Evolutionary conservation across 2,329 filamentous ascomycete genomes (phyloP).

Genomic region (Verticillium dahliae): DNA sequence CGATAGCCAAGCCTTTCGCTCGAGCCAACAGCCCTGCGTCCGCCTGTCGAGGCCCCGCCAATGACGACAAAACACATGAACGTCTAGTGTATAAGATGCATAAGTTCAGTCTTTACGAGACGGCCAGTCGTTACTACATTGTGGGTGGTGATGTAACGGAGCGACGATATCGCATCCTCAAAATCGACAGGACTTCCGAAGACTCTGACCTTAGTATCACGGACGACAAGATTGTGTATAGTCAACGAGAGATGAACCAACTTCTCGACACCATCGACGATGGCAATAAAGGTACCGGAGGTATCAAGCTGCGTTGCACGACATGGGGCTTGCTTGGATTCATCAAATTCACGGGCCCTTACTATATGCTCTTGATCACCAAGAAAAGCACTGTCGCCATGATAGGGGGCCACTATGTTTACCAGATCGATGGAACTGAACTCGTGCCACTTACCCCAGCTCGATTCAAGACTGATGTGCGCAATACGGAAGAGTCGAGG

Average conservation of each 20-base stretch:
- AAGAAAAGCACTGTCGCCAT: constrained; percentile 95
- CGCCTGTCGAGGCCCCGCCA: constrained; percentile 43
- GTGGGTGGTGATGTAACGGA: constrained; percentile 90
- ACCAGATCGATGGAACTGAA: constrained; percentile 91
- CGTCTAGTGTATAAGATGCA: constrained; percentile 66
- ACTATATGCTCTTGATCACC: constrained; percentile 95
- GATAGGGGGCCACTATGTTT: constrained; percentile 92
- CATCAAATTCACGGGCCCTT: constrained; percentile 89
- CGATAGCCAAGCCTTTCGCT: constrained; percentile 50
- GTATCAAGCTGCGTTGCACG: constrained; percentile 81
- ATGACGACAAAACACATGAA: constrained; percentile 24
- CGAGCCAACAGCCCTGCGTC: constrained; percentile 48
- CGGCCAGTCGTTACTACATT: constrained; percentile 85
- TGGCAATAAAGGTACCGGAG: constrained; percentile 85
- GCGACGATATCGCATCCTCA: constrained; percentile 81
- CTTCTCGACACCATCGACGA: constrained; percentile 93
- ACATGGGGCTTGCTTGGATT: constrained; percentile 94
- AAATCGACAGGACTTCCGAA: constrained; percentile 86
- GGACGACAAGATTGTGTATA: constrained; percentile 94
- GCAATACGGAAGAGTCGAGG: constrained; percentile 80
- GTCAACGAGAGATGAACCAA: constrained; percentile 84
- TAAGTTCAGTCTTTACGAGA: constrained; percentile 97
- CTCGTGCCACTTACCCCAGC: constrained; percentile 78
- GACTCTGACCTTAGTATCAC: constrained; percentile 71
- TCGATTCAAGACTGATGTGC: constrained; percentile 67